Evolutionary conservation across 495 filamentous ascomycete genomes (phyloP), one percentile per base, ranked within the genome.

Genomic region (Xylaria sp.): DNA sequence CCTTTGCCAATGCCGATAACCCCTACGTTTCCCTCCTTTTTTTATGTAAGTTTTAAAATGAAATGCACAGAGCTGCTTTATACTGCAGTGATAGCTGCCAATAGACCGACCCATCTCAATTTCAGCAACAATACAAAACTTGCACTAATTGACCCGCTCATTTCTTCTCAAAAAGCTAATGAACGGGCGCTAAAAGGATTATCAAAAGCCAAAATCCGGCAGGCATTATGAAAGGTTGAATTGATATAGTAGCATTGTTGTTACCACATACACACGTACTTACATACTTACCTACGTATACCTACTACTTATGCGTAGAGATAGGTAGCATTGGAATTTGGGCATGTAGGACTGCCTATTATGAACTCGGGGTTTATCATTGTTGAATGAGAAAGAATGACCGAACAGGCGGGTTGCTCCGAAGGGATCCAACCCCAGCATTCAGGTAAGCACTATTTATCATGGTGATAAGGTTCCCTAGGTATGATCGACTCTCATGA

Each of bases 81-180:
- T 37, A n/a, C 0, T 24, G 15, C 33, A 33, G 31, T 3, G 5
- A 33, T 64, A 48, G 31, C 33, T 59, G 26, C 52, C 41, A 46
- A 41, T 31, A 37, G 44, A 50, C 44, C 31, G 62, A 50, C 64
- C 48, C 64, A 67, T 67, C 26, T 35, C 35, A 67, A 67, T 67
- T 31, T 67, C 64, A 67, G 46, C 37, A 26, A 29, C 21, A 48
- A 21, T 14, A 33, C 62, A 44, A 12, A 12, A 40, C 29, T 37
- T 65, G 62, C 43, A 65, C 62, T 37, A 50, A 52, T 41, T 44
- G 66, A 48, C 66, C 66, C 66, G 52, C 66, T 58, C 26, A 68
- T 58, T 21, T 41, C 35, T 48, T 61, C 53, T 61, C 9, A 44
- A 33, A 57, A n/a, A 6, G 37, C 40, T 44, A 43, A 33, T 4